Percentiles rank a stretch among this genome's conserved stretches.
Conservation (phyloP, 2,329 filamentous ascomycete genomes). For the Sarocladium oryzae region DNA sequence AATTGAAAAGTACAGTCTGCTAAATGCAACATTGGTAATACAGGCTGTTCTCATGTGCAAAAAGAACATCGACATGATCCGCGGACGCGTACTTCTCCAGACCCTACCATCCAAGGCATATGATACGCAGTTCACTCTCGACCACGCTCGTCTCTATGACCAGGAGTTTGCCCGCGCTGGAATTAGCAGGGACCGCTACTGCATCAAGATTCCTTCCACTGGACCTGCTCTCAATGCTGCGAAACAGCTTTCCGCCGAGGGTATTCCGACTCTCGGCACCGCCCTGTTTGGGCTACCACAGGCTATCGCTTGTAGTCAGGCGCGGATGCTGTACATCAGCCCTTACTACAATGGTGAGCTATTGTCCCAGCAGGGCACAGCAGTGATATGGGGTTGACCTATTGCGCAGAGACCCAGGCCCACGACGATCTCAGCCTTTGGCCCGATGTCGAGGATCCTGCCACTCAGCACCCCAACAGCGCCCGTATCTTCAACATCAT, state of each 20-base stretch:
- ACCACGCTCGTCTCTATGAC: slow-evolving; percentile 40
- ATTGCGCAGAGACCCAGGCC: slow-evolving; percentile 32
- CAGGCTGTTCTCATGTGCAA: slow-evolving; percentile 40
- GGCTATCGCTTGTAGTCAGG: slow-evolving; percentile 43
- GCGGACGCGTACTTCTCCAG: slow-evolving; percentile 43
- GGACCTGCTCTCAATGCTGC: slow-evolving; percentile 40
- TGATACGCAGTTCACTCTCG: slow-evolving; percentile 35
- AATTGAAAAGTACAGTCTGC: neutral
- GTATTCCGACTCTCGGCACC: slow-evolving; percentile 41
- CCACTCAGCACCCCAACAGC: slow-evolving; percentile 39
- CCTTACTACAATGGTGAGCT: slow-evolving; percentile 40
- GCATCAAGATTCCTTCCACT: slow-evolving; percentile 45
- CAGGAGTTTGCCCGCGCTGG: slow-evolving; percentile 37
- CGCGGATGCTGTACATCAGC: slow-evolving; percentile 40
- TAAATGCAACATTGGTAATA: neutral
- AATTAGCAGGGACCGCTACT: slow-evolving; percentile 38
- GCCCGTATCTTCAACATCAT: slow-evolving; percentile 41
- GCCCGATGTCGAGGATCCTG: slow-evolving; percentile 40
- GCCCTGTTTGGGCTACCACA: slow-evolving; percentile 40
- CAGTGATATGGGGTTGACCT: neutral
- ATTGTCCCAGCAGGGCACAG: neutral
- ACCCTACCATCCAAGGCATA: slow-evolving; percentile 40
- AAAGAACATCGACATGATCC: slow-evolving; percentile 37
- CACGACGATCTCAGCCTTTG: slow-evolving; percentile 37
- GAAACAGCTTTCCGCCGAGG: slow-evolving; percentile 33